Evolutionary conservation across 768 basidiomycete genomes (phyloP).

Genomic region (Collybia nuda): DNA sequence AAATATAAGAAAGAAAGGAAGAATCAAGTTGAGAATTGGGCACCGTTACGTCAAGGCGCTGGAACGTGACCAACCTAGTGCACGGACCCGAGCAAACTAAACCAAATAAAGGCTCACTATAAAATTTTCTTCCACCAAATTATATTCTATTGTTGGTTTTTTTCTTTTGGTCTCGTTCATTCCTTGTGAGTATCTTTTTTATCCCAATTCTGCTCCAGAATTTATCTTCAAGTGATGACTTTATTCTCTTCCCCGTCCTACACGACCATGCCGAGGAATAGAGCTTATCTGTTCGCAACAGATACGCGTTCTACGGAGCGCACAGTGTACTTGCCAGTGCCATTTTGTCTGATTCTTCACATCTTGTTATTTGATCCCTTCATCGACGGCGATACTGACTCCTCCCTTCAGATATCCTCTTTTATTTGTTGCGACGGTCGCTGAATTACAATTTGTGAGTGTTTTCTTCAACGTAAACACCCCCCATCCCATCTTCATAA

Average conservation of each 20-base stretch:
- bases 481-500: constrained; percentile 13
- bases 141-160: not conserved
- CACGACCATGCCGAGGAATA: constrained; percentile 85
- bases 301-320: constrained; percentile 58
- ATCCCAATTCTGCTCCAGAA: not conserved
- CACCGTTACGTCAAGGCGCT: too few species aligned
- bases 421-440: constrained; percentile 3
- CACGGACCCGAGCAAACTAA: constrained; percentile 3
- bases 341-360: constrained; percentile 68
- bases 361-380: too few species aligned
- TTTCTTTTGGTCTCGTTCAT: not conserved
- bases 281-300: constrained; percentile 79
- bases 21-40: too few species aligned
- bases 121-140: not conserved
- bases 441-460: not conserved
- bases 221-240: constrained; percentile 45
- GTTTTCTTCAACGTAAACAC: not conserved
- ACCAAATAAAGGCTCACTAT: not conserved
- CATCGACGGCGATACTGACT: constrained; percentile 1
- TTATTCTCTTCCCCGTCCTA: constrained; percentile 92
- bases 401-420: constrained; percentile 12
- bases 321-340: constrained; percentile 88
- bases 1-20: too few species aligned
- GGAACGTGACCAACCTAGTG: not conserved
- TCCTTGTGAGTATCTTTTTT: not conserved